These are phyloP conservation scores for Achaetomium macrosporum DNA, from an alignment of 2,329 filamentous ascomycete genomes.

Conservation along the genomic window DNA sequence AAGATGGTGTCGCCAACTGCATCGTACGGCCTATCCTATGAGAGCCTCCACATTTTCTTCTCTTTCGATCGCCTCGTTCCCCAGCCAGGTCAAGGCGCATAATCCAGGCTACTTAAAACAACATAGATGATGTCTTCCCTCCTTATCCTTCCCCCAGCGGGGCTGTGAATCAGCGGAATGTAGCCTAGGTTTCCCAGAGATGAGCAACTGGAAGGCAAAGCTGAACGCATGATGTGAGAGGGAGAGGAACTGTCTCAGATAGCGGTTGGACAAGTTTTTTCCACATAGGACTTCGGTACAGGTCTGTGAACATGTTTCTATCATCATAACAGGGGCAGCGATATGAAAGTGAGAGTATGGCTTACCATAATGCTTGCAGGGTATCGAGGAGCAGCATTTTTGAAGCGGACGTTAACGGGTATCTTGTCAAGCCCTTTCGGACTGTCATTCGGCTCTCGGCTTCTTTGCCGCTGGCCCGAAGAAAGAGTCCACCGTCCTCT, in stretches of 20 bases:
- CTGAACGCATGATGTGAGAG: conserved; percentile 9
- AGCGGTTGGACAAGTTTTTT: conserved; percentile 72
- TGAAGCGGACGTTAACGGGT: background rate
- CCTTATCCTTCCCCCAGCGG: too few relatives aligned
- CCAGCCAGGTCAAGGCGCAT: too few relatives aligned
- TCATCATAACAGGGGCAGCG: conserved; percentile 56
- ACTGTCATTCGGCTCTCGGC: conserved; percentile 33
- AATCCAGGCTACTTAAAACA: too few relatives aligned
- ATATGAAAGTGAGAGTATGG: conserved; percentile 21
- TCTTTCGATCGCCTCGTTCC: too few relatives aligned
- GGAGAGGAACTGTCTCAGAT: conserved; percentile 52
- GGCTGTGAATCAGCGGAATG: background rate
- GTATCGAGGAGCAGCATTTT: background rate
- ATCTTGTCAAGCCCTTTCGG: conserved; percentile 12
- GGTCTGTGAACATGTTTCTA: conserved; percentile 69
- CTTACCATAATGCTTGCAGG: conserved; percentile 34
- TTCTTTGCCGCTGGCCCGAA: conserved; percentile 51
- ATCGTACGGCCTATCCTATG: too few relatives aligned
- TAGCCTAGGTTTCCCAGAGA: conserved; percentile 6
- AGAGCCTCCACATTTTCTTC: too few relatives aligned
- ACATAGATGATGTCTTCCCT: too few relatives aligned
- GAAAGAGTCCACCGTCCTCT: conserved; percentile 71
- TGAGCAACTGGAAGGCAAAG: conserved; percentile 14
- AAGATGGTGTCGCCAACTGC: too few relatives aligned
- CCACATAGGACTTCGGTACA: conserved; percentile 70